phyloP scores from a whole-genome alignment of 2,329 filamentous ascomycete species.

The Botrytis pseudocinerea region DNA sequence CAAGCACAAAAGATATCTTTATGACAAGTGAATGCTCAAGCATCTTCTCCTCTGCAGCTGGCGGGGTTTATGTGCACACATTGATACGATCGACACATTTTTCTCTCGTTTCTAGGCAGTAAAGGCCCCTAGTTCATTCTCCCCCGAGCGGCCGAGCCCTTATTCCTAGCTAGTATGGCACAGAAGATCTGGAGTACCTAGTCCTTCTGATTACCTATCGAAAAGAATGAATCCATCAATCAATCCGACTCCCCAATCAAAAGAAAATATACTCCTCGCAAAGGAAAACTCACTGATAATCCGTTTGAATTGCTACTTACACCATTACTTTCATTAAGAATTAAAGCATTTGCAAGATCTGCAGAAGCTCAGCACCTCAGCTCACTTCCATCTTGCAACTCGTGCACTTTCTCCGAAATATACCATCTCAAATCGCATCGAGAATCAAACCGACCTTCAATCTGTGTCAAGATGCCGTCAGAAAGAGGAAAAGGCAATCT shows the following conservation, averaged over 20 bases:
- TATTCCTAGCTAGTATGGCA: not conserved
- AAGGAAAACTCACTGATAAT: not conserved
- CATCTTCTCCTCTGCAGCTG: not conserved
- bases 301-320: not conserved
- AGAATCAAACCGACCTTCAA: not conserved
- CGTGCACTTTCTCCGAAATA: not conserved
- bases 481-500: conserved; percentile 1
- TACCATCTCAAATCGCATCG: not conserved
- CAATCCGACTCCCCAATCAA: conserved; percentile 2
- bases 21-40: not conserved
- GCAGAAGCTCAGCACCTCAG: not conserved
- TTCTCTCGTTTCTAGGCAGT: conserved; percentile 2
- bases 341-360: not conserved
- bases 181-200: not conserved
- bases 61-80: not conserved
- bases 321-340: not conserved
- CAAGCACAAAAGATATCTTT: not conserved
- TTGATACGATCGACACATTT: conserved; percentile 2
- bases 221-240: not conserved
- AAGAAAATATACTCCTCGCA: conserved; percentile 13
- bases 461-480: not conserved
- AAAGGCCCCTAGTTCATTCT: not conserved
- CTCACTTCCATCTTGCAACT: not conserved
- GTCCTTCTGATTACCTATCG: not conserved
- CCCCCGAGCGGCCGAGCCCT: not conserved